Evolutionary conservation across 1,284 basidiomycete species (phyloP).

Genomic region (Porodaedalea pini): DNA sequence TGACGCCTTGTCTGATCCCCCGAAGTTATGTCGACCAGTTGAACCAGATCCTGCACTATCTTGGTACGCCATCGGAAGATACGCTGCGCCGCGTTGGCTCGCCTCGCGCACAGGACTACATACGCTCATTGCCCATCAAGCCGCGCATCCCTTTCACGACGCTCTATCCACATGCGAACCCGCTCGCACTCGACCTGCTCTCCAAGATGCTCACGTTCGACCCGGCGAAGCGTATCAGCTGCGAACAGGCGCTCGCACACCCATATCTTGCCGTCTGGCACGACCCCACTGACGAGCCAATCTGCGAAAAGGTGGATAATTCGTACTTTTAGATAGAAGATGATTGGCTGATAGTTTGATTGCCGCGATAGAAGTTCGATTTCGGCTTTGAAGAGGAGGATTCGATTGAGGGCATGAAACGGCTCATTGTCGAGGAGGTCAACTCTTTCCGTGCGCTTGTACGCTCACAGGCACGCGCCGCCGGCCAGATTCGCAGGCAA

Average conservation of each 20-base stretch:
- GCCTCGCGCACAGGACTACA: slow-evolving; percentile 94
- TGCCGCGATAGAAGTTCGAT: slow-evolving; percentile 73
- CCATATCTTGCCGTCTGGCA: slow-evolving; percentile 95
- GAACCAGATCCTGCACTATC: slow-evolving; percentile 96
- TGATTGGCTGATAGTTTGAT: background rate
- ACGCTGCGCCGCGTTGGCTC: slow-evolving; percentile 94
- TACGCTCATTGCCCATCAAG: slow-evolving; percentile 95
- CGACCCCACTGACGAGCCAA: slow-evolving; percentile 88
- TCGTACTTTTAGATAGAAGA: slow-evolving; percentile 21
- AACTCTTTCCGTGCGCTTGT: slow-evolving; percentile 85
- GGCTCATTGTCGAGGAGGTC: slow-evolving; percentile 92
- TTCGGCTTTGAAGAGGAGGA: slow-evolving; percentile 99
- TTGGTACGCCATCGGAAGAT: slow-evolving; percentile 96
- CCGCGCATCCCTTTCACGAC: slow-evolving; percentile 88
- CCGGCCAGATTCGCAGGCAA: slow-evolving; percentile 65
- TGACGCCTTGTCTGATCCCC: slow-evolving; percentile 11
- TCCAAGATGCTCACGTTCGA: slow-evolving; percentile 94
- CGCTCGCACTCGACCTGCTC: slow-evolving; percentile 89
- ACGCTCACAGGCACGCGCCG: slow-evolving; percentile 67
- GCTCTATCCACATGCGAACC: slow-evolving; percentile 92
- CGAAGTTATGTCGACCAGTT: slow-evolving; percentile 93
- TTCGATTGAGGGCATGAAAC: slow-evolving; percentile 95
- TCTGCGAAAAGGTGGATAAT: slow-evolving; percentile 60
- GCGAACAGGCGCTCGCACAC: slow-evolving; percentile 93
- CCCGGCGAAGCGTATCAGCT: slow-evolving; percentile 92